phyloP scores from a whole-genome alignment of 352 stramenopile species.

The Pythium pyrilobum region DNA sequence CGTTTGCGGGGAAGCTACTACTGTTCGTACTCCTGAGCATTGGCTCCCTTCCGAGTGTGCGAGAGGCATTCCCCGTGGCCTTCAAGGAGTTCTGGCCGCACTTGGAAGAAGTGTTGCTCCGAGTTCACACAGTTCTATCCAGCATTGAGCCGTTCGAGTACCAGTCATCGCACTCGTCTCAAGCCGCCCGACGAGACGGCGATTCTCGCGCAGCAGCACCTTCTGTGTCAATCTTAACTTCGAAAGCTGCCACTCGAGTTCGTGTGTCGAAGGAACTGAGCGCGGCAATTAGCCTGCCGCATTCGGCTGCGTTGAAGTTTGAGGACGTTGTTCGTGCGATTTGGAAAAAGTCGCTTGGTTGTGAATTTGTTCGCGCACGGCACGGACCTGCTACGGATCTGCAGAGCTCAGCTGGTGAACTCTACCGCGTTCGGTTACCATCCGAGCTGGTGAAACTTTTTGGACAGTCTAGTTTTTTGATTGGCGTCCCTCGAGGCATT shows the following conservation, averaged over 20 bases:
- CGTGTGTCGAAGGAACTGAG: slow-evolving; percentile 5
- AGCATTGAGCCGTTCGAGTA: neutral
- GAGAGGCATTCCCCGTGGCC: slow-evolving; percentile 6
- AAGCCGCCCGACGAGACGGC: too few species aligned
- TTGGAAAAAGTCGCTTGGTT: slow-evolving; percentile 10
- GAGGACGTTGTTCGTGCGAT: slow-evolving; percentile 10
- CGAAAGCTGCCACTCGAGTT: slow-evolving; percentile 2
- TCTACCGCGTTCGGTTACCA: slow-evolving; percentile 10
- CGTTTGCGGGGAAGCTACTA: slow-evolving; percentile 68
- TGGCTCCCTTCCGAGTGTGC: slow-evolving; percentile 45
- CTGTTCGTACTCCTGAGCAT: slow-evolving; percentile 67
- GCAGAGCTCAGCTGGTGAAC: neutral
- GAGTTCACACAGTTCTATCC: slow-evolving; percentile 11
- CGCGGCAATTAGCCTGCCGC: neutral
- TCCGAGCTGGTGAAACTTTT: slow-evolving; percentile 17
- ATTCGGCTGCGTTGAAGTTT: neutral
- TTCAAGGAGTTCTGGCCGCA: slow-evolving; percentile 17
- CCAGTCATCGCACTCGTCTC: too few species aligned
- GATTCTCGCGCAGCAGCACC: too few species aligned
- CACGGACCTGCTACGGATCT: too few species aligned
- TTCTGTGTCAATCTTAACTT: too few species aligned
- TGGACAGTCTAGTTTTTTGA: neutral
- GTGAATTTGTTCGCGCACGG: neutral
- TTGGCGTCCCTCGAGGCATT: neutral
- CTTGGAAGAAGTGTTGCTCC: slow-evolving; percentile 14